Conservation (phyloP, 176 grass and related monocot species). For the Ensete glaucum region DNA sequence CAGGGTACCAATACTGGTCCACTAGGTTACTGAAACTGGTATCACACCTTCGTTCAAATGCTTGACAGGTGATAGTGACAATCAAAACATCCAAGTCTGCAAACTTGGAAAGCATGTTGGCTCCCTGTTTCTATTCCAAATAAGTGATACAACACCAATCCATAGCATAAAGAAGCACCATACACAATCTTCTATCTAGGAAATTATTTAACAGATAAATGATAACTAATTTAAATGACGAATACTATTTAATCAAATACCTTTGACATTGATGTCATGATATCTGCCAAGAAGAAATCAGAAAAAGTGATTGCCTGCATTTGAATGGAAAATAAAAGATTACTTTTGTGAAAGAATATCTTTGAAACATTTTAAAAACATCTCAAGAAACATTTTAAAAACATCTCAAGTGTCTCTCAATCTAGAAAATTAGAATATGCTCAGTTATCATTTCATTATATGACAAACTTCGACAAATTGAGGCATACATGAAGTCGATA, state of each 20-base stretch:
- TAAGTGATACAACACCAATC: neutral
- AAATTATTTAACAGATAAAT: neutral
- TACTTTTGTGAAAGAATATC: neutral
- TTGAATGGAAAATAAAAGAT: neutral
- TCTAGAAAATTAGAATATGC: neutral
- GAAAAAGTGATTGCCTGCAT: slow-evolving; percentile 90
- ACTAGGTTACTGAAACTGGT: no score
- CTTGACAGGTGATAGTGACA: neutral
- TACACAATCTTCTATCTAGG: neutral
- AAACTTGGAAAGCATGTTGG: neutral
- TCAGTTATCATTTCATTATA: no score
- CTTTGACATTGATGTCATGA: slow-evolving; percentile 99
- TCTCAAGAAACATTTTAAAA: no score
- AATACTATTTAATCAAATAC: slow-evolving; percentile 29
- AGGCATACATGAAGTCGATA: no score
- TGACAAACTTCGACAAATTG: no score
- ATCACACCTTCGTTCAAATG: no score
- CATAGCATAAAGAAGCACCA: neutral
- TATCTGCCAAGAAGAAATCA: slow-evolving; percentile 99
- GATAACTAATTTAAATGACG: slow-evolving; percentile 8
- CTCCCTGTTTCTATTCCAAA: neutral
- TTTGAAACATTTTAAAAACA: no score
- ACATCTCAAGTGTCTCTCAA: neutral
- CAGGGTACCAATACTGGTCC: no score
- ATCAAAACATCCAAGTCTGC: neutral